A percentile compares a stretch with the other conserved stretches of the same genome.
Conservation (phyloP, 2,329 filamentous ascomycete genomes). For the Chaetomium strumarium region DNA sequence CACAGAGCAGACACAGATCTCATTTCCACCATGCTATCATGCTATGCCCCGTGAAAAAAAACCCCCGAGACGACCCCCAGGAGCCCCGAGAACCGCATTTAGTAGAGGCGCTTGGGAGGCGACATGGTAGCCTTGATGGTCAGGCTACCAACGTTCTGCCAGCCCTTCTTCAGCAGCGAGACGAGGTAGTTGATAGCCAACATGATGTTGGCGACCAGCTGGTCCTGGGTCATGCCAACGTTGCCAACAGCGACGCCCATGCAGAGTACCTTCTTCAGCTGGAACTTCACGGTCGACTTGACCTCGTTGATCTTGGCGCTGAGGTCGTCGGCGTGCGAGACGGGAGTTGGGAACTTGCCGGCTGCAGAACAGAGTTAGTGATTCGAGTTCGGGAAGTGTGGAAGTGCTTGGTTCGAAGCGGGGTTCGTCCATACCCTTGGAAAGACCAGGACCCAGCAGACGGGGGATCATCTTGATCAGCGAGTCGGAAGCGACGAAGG, state of each 20-base stretch:
- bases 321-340: conserved; percentile 95
- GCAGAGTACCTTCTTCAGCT: conserved; percentile 99
- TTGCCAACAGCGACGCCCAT: conserved; percentile 99
- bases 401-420: background rate
- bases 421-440: conserved; percentile 68
- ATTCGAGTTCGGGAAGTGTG: background rate
- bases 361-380: conserved; percentile 49
- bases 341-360: conserved; percentile 98
- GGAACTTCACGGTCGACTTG: conserved; percentile 99
- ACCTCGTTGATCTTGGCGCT: conserved; percentile 95
- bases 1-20: conserved; percentile 9
- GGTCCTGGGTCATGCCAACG: conserved; percentile 93
- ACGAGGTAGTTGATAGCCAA: conserved; percentile 99
- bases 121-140: conserved; percentile 99
- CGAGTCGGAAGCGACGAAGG: conserved; percentile 93
- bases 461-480: conserved; percentile 99
- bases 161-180: conserved; percentile 99
- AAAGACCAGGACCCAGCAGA: conserved; percentile 97
- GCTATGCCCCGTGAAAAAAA: conserved; percentile 5
- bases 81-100: conserved; percentile 36
- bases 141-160: conserved; percentile 99
- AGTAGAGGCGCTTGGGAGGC: conserved; percentile 96
- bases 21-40: conserved; percentile 12
- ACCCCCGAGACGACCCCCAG: conserved; percentile 5
- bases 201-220: conserved; percentile 98